Evolutionary conservation across 2,329 filamentous ascomycete genomes (phyloP).

Genomic region (Trichoderma sp.): DNA sequence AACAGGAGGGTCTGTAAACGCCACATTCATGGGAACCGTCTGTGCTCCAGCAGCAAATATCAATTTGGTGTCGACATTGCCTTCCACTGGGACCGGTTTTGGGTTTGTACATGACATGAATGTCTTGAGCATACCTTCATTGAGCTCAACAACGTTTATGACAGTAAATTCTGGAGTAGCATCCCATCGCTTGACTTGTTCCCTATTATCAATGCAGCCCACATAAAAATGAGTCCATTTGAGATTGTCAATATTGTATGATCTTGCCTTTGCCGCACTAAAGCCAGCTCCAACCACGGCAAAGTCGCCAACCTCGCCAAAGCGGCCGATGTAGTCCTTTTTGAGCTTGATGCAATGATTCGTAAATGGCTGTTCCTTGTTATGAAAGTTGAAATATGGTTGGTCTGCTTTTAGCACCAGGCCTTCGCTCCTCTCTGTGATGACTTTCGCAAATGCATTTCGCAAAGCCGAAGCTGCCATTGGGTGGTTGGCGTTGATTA

Average conservation of each 20-base stretch:
- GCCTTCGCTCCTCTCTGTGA: conserved; percentile 72
- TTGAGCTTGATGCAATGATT: conserved; percentile 79
- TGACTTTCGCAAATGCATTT: conserved; percentile 67
- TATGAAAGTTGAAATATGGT: conserved; percentile 69
- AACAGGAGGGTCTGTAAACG: conserved; percentile 73
- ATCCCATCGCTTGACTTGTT: conserved; percentile 55
- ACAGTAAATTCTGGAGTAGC: conserved; percentile 66
- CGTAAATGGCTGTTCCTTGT: conserved; percentile 43
- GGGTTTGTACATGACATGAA: conserved; percentile 56
- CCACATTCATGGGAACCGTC: conserved; percentile 49
- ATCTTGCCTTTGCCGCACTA: conserved; percentile 63
- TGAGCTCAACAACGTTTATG: conserved; percentile 65
- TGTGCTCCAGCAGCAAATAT: conserved; percentile 52
- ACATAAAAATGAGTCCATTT: conserved; percentile 82
- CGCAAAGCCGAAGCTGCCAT: conserved; percentile 60
- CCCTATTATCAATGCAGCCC: conserved; percentile 73
- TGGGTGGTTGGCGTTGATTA: conserved; percentile 66
- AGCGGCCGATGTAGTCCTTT: conserved; percentile 76
- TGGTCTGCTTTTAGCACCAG: conserved; percentile 80
- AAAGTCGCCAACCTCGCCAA: conserved; percentile 85
- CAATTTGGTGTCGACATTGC: conserved; percentile 50
- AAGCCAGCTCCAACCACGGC: conserved; percentile 76
- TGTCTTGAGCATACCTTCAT: conserved; percentile 53
- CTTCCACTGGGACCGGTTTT: conserved; percentile 42
- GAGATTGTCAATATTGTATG: conserved; percentile 57